phyloP scores from a whole-genome alignment of 2,329 filamentous ascomycete genomes.

The Penicillium sp. region DNA sequence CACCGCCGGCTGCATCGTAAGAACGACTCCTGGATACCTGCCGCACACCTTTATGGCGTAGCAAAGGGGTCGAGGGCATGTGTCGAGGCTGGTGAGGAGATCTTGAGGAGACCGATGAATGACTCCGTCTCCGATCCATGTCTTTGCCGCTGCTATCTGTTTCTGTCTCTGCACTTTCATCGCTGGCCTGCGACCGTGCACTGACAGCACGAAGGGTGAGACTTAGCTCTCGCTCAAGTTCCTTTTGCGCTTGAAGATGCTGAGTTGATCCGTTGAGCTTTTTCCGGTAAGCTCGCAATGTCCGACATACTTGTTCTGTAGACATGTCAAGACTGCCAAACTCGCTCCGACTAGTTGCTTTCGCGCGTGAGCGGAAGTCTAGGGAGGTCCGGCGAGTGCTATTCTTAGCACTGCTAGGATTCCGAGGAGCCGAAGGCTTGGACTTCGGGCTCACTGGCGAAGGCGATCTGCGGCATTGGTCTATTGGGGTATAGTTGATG shows the following conservation, averaged over 20 bases:
- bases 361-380: slow-evolving; percentile 51
- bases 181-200: slow-evolving; percentile 30
- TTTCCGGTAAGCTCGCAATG: slow-evolving; percentile 58
- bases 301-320: slow-evolving; percentile 58
- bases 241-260: slow-evolving; percentile 49
- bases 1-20: slow-evolving; percentile 30
- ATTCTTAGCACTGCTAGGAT: slow-evolving; percentile 29
- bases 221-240: slow-evolving; percentile 58
- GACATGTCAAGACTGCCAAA: slow-evolving; percentile 51
- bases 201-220: slow-evolving; percentile 38
- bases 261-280: slow-evolving; percentile 53
- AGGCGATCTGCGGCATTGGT: slow-evolving; percentile 35
- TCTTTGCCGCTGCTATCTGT: slow-evolving; percentile 42
- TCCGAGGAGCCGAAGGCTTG: slow-evolving; percentile 25
- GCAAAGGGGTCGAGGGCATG: slow-evolving; percentile 38
- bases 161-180: slow-evolving; percentile 35
- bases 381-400: slow-evolving; percentile 48
- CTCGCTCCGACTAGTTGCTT: slow-evolving; percentile 38
- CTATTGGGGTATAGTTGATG: slow-evolving; percentile 24
- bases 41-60: slow-evolving; percentile 25
- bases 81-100: slow-evolving; percentile 30
- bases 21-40: slow-evolving; percentile 33
- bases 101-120: slow-evolving; percentile 25
- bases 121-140: slow-evolving; percentile 26
- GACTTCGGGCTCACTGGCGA: slow-evolving; percentile 42